Evolutionary conservation across 1,284 basidiomycete genomes (phyloP), one percentile per base, ranked within the genome.

Genomic region (Heterobasidion occidentale): DNA sequence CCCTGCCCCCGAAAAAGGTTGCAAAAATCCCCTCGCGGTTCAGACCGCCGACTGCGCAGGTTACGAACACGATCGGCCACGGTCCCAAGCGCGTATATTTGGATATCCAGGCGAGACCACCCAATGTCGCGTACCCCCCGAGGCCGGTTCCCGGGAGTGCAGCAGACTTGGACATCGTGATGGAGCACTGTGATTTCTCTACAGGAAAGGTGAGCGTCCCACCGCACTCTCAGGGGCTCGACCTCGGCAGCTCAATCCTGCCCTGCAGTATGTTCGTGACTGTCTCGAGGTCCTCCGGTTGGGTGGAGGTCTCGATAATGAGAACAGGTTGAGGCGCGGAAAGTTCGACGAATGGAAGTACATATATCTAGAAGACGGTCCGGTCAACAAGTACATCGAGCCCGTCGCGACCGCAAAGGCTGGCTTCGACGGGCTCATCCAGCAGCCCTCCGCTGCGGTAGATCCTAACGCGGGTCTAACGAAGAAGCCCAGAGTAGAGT

Each of bases 141-240:
- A 78, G 94, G 56, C 94, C 94, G 19, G 74, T 84, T 11, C 81
- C 88, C 0, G 91, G 92, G 15, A 87, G 88, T 56, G 78, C 92
- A 15, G 79, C 91, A 11, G 94, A 98, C 70, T 70, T 98, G 61
- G 94, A 98, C 69, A 73, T 88, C 27, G 75, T 96, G 1, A 86
- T 94, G 83, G 86, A 93, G 44, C 81, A 93, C 62, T 98, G 94
- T 68, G 91, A 95, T 71, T 94, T 93, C 66, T 81, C 82, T 15
- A 77, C 81, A 55, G 79, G 83, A 65, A 91, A 93, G 78, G 92
- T 91, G 63, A 60, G 76, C 60, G 12, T 38, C 53, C 52, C 19
- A 19, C 52, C n/a, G 12, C 6, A 54, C 46, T 11, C 58, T 46
- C 46, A 20, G 36, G 36, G 12, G 33, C 45, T 48, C 45, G 9